Conservation (phyloP, 2,329 filamentous ascomycete species). For the Fusarium albosuccineum region DNA sequence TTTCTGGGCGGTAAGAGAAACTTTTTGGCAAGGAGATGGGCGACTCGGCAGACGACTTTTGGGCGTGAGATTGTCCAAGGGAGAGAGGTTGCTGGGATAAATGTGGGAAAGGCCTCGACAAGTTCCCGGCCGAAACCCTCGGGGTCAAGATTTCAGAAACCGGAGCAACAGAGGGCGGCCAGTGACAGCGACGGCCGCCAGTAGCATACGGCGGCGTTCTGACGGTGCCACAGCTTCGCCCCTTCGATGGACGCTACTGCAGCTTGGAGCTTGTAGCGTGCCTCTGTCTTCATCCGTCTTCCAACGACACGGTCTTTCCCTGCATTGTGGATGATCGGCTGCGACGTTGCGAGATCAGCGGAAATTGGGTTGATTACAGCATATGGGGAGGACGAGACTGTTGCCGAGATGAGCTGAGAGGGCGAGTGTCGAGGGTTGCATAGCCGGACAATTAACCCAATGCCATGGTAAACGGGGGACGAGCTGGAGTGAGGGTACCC, state of each 20-base stretch:
- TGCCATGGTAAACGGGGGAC: constrained; percentile 24
- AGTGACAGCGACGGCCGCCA: constrained; percentile 24
- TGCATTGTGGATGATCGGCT: constrained; percentile 39
- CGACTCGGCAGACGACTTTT: constrained; percentile 19
- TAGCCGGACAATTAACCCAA: constrained; percentile 38
- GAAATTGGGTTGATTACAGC: constrained; percentile 34
- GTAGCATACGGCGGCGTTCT: constrained; percentile 24
- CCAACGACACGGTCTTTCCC: constrained; percentile 29
- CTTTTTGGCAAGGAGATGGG: constrained; percentile 26
- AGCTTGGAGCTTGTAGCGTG: constrained; percentile 30
- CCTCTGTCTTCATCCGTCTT: constrained; percentile 25
- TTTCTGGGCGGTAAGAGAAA: constrained; percentile 31
- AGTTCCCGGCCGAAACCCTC: constrained; percentile 42
- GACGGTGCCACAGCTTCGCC: constrained; percentile 28
- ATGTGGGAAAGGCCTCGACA: constrained; percentile 35
- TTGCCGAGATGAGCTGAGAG: constrained; percentile 41
- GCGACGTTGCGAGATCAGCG: constrained; percentile 37
- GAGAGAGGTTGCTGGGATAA: constrained; percentile 33
- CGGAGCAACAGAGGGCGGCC: constrained; percentile 22
- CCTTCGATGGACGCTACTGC: constrained; percentile 37
- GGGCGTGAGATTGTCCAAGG: constrained; percentile 38
- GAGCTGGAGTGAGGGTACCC: constrained; percentile 13
- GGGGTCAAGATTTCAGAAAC: constrained; percentile 30
- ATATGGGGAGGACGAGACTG: neutral
- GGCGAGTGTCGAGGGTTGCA: constrained; percentile 14